phyloP scores from a whole-genome alignment of 306 rosid species.

The Vigna trinervia region DNA sequence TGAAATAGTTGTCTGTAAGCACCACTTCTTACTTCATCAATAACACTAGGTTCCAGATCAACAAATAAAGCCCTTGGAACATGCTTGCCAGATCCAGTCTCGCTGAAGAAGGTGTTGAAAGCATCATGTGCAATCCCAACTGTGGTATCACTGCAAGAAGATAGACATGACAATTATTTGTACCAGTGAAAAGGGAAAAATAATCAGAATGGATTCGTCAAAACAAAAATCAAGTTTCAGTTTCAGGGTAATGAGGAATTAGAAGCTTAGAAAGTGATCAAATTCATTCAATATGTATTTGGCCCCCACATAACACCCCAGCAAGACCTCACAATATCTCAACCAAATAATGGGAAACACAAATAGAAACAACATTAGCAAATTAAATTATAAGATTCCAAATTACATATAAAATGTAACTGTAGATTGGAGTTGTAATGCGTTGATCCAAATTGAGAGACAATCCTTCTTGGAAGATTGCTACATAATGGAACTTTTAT shows the following conservation, averaged over 20 bases:
- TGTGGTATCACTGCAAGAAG: conserved; percentile 67
- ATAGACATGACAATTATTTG: conserved; percentile 35
- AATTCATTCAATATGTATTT: conserved; percentile 9
- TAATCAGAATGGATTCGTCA: not conserved
- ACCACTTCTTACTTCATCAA: conserved; percentile 74
- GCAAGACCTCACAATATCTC: conserved; percentile 11
- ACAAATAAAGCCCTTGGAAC: conserved; percentile 80
- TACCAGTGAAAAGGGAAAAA: conserved; percentile 17
- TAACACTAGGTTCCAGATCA: conserved; percentile 79
- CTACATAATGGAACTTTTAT: not conserved
- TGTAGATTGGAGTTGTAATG: not conserved
- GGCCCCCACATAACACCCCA: conserved; percentile 5
- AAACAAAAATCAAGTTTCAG: conserved; percentile 11
- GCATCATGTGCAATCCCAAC: conserved; percentile 63
- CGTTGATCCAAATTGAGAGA: conserved; percentile 19
- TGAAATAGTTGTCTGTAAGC: conserved; percentile 75
- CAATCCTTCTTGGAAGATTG: not conserved
- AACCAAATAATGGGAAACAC: not conserved
- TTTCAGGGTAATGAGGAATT: conserved; percentile 26
- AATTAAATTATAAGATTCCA: not conserved
- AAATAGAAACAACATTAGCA: not conserved
- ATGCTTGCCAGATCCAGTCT: conserved; percentile 71
- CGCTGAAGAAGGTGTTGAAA: conserved; percentile 81
- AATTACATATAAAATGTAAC: not conserved
- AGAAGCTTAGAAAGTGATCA: conserved; percentile 7